A percentile compares a stretch with the other conserved stretches of the same genome.
Conservation (phyloP, 192 early-diverging fungal genomes). For the Podila clonocystis region DNA sequence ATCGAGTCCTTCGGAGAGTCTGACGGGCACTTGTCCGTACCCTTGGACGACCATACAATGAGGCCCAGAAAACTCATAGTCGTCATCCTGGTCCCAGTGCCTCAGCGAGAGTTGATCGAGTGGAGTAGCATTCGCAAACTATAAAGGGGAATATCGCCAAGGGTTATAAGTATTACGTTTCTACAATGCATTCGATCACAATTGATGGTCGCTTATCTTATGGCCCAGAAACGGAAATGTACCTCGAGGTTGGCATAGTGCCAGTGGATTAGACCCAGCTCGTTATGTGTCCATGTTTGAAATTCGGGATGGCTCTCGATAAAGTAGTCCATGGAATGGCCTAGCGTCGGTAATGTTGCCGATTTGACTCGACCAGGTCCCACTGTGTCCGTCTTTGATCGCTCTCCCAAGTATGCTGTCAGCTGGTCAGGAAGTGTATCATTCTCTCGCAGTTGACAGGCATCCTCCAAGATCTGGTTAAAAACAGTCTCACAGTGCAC, state of each 20-base stretch:
- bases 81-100: constrained; percentile 59
- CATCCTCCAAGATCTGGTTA: constrained; percentile 51
- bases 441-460: constrained; percentile 26
- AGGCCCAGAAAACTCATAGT: constrained; percentile 50
- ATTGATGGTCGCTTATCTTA: no score
- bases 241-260: constrained; percentile 58
- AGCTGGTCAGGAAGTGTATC: constrained; percentile 8
- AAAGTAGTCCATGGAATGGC: constrained; percentile 56
- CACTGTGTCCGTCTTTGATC: constrained; percentile 2
- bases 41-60: constrained; percentile 49
- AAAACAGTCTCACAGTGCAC: constrained; percentile 43
- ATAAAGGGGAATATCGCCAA: not conserved
- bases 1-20: constrained; percentile 45
- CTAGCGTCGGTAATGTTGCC: constrained; percentile 39
- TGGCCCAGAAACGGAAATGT: not conserved
- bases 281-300: constrained; percentile 21
- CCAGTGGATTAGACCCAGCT: constrained; percentile 57
- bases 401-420: constrained; percentile 1
- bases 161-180: not conserved
- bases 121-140: constrained; percentile 58
- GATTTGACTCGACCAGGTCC: constrained; percentile 14
- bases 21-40: constrained; percentile 49
- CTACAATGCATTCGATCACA: not conserved
- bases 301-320: constrained; percentile 52
- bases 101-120: constrained; percentile 45